phyloP scores from a whole-genome alignment of 148 eudicot genomes.

The Vaccinium macrocarpon region DNA sequence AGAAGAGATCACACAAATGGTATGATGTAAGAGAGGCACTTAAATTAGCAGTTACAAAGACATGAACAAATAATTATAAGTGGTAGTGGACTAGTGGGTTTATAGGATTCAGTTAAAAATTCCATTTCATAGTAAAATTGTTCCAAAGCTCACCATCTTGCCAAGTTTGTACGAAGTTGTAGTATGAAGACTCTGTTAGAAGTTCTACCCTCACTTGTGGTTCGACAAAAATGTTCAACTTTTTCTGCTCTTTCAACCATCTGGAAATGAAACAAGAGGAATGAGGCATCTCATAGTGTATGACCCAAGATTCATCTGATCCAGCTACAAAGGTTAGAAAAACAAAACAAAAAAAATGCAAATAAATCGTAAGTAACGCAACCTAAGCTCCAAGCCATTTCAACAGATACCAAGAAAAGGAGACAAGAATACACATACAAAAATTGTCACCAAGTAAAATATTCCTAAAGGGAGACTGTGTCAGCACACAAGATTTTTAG shows the following conservation, averaged over 20 bases:
- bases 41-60: not conserved
- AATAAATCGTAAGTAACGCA: not conserved
- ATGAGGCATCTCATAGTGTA: slow-evolving; percentile 9
- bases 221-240: slow-evolving; percentile 69
- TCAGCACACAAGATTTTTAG: not conserved
- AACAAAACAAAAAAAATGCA: not conserved
- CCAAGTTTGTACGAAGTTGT: slow-evolving; percentile 85
- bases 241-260: slow-evolving; percentile 80
- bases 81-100: not conserved
- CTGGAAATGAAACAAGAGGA: slow-evolving; percentile 37
- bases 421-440: not conserved
- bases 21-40: not conserved
- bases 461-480: not conserved
- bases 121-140: not conserved
- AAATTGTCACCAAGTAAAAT: not conserved
- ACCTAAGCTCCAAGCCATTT: slow-evolving; percentile 4
- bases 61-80: not conserved
- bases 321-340: not conserved
- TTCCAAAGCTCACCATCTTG: slow-evolving; percentile 50
- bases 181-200: slow-evolving; percentile 65
- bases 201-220: slow-evolving; percentile 83
- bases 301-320: slow-evolving; percentile 19
- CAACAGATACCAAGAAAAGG: not conserved
- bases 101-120: not conserved
- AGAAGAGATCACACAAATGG: not conserved